Base-by-base conservation (phyloP, 192 early-diverging fungal species). In the Backusella liffmaniae region DNA sequence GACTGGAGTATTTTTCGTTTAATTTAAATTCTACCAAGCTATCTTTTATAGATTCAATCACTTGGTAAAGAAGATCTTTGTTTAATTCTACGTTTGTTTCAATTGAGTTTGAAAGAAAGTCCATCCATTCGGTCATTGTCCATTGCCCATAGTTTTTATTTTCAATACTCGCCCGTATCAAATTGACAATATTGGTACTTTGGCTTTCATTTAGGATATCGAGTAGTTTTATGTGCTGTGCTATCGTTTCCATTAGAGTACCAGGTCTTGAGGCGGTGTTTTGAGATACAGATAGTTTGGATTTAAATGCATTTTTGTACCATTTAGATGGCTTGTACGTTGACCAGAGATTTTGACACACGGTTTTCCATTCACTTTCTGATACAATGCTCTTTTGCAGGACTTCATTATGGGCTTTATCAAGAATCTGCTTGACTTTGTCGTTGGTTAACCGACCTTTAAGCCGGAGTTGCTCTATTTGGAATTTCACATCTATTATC, bases 361-460 rank as follows among this genome's bases (percentile, higher is more conserved):
- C 56, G 12, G 15, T 7, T 5, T 74, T 53, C 73, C 73, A 74
- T 66, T 74, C 36, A 4, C 23, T 13, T 44, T 74, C 73, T 18
- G 73, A 67, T n/a, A 74, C 30, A 15, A 74, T 66, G 15, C 44
- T 66, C 15, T 67, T 23, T 23, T 53, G 37, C 3, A 67, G 32
- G 8, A 66, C 41, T 2, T 66, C 29, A 18, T 30, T 18, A 21
- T 67, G 37, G 4, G 37, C 37, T 8, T 67, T 65, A 18, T 74
- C 73, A 44, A 74, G 41, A n/a, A 37, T 39, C 5, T 56, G 62
- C 18, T 74, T 32, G 16, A 74, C 30, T 39, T 39, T 65, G 4
- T 74, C 73, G 4, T 42, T 46, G 4, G 62, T 66, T 13, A 74
- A 32, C 18, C 66, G 59, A 18, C 73, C 73, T 35, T 66, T 74